phyloP scores from a whole-genome alignment of 495 filamentous ascomycete genomes.

The Pseudomonodictys pantanalensis region DNA sequence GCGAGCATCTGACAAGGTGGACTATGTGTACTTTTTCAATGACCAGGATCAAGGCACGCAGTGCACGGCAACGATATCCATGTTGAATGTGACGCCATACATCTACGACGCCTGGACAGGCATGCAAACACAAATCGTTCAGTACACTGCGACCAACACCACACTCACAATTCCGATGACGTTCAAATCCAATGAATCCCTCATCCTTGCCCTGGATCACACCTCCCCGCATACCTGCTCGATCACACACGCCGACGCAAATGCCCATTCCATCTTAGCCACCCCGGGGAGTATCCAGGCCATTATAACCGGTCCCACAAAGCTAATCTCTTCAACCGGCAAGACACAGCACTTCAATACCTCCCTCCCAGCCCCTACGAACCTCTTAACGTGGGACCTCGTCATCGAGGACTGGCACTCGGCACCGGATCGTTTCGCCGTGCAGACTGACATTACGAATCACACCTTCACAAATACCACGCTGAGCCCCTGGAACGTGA shows the following conservation, averaged over 20 bases:
- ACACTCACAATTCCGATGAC: conserved; percentile 11
- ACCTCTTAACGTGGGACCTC: conserved; percentile 24
- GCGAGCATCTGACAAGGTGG: conserved; percentile 33
- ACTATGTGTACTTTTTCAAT: conserved; percentile 47
- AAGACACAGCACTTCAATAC: background rate
- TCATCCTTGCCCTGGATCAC: conserved; percentile 21
- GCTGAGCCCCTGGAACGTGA: conserved; percentile 24
- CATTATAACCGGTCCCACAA: conserved; percentile 5
- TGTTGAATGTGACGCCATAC: conserved; percentile 17
- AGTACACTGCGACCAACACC: conserved; percentile 13
- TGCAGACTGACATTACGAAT: conserved; percentile 12
- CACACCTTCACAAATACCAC: conserved; percentile 4
- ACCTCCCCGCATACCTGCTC: no score
- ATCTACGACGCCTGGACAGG: conserved; percentile 35
- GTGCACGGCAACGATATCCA: conserved; percentile 1
- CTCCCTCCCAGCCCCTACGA: conserved; percentile 1
- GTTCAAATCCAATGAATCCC: conserved; percentile 27
- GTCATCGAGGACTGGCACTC: conserved; percentile 27
- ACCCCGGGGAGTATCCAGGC: background rate
- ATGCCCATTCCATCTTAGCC: background rate
- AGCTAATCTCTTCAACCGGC: conserved; percentile 9
- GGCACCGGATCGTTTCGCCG: conserved; percentile 11
- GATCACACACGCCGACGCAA: no score
- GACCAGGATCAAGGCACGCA: conserved; percentile 24
- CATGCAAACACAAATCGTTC: conserved; percentile 6